A percentile compares a stretch with the other conserved stretches of the same genome.
Conservation (phyloP, 805 yeast species). For the Cyberlindnera xishuangbannaensis region DNA sequence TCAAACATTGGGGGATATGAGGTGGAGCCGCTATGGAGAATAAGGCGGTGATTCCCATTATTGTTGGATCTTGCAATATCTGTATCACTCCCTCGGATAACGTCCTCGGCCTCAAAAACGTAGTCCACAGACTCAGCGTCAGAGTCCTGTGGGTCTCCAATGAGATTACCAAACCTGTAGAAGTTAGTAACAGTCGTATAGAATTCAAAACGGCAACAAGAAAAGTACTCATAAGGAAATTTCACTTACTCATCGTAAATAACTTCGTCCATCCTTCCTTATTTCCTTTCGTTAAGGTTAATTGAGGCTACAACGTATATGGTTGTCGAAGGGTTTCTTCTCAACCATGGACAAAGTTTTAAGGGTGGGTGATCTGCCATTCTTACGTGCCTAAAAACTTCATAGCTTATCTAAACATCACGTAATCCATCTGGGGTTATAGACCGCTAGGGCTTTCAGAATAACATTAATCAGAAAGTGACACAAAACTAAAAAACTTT, state of each 20-base stretch:
- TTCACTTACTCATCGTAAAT: constrained; percentile 62
- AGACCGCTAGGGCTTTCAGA: too few relatives aligned
- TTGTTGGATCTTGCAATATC: constrained; percentile 29
- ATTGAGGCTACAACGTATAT: neutral
- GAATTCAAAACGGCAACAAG: neutral
- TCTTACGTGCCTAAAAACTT: too few relatives aligned
- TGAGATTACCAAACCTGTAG: constrained; percentile 57
- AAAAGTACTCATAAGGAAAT: neutral
- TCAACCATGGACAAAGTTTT: too few relatives aligned
- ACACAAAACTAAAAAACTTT: too few relatives aligned
- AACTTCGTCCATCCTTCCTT: constrained; percentile 48
- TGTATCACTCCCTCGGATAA: too few relatives aligned
- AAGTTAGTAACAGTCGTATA: too few relatives aligned
- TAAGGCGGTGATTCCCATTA: constrained; percentile 40
- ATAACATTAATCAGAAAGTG: too few relatives aligned
- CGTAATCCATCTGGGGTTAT: too few relatives aligned
- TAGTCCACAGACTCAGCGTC: constrained; percentile 35
- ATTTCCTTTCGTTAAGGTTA: neutral
- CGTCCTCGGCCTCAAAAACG: constrained; percentile 16
- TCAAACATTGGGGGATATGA: constrained; percentile 38
- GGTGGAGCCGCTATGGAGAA: too few relatives aligned
- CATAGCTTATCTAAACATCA: too few relatives aligned
- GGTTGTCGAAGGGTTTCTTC: too few relatives aligned
- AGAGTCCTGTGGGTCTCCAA: constrained; percentile 46
- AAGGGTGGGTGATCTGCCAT: too few relatives aligned